These are phyloP conservation scores for Elsinoe australis DNA, from an alignment of 2,329 filamentous ascomycete species.

Conservation along the genomic window DNA sequence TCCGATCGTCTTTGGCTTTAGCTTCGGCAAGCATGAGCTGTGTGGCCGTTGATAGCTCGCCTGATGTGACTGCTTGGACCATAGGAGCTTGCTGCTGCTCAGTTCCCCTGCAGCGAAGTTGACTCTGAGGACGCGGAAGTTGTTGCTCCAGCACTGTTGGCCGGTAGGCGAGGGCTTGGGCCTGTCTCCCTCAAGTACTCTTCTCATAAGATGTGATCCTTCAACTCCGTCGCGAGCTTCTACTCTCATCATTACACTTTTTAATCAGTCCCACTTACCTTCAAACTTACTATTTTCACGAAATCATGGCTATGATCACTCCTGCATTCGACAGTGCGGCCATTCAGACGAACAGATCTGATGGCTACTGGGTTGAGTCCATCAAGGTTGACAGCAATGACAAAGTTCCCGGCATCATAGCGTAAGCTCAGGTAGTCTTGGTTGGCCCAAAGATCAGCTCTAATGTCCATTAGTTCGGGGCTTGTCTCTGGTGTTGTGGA, in stretches of 20 bases:
- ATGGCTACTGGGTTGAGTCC: slow-evolving; percentile 12
- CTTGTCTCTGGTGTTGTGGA: slow-evolving; percentile 10
- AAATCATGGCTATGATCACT: slow-evolving; percentile 10
- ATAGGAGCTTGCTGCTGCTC: background rate
- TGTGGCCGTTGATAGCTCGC: background rate
- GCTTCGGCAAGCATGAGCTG: background rate
- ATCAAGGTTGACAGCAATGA: slow-evolving; percentile 11
- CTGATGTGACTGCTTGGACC: background rate
- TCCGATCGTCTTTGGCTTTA: background rate
- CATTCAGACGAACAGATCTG: slow-evolving; percentile 14
- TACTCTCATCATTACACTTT: too few relatives aligned
- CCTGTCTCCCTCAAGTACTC: background rate
- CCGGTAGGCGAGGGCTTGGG: background rate
- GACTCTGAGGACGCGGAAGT: background rate
- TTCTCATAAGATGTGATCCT: background rate
- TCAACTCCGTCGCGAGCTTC: background rate
- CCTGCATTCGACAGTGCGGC: slow-evolving; percentile 7
- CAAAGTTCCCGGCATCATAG: slow-evolving; percentile 5
- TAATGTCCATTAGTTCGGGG: slow-evolving; percentile 1
- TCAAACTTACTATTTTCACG: background rate
- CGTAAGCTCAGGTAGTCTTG: too few relatives aligned
- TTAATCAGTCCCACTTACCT: background rate
- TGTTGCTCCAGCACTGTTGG: background rate
- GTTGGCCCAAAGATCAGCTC: background rate
- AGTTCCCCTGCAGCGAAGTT: background rate